Base-by-base conservation (phyloP, 352 stramenopile species). In the Blastocystis sp. region DNA sequence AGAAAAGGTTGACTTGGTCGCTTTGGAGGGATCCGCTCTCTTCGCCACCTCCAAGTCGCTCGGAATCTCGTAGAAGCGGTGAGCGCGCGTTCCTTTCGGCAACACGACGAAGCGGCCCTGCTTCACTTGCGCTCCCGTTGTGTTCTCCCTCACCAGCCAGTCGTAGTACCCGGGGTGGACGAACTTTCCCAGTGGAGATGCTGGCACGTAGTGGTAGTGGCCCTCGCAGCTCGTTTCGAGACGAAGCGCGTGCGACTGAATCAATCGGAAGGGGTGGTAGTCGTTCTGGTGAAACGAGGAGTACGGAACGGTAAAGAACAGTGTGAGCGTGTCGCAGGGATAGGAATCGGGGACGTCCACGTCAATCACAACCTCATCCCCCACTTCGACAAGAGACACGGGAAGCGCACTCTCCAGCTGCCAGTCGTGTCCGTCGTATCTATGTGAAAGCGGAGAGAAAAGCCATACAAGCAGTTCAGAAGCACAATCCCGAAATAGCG, bases 391-490 rank as follows among this genome's bases (percentile, higher is more conserved):
- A 24, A 69, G 19, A 31, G 35, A 35, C 21, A 85, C 74, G 39
- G 74, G 74, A 51, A 89, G 51, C n/a, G 79, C 39, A 79, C 35
- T 77, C n/a, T 55, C 33, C 31, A 89, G 50, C 55, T 89, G 79
- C 79, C 79, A 89, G 31, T 80, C 79, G 26, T 89, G 79, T 13
- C 79, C 55, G 29, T 89, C 79, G 39, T 78, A 89, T 37, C 79
- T 89, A 89, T n/a, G 45, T 31, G 3, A 51, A 69, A 66, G 35
- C 16, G 16, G 16, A 3, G 24, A 69, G 29, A 21, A 4, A 31
- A 67, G 19, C 21, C 12, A 24, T 85, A 85, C 74, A 85, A 55
- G 37, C 55, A 45, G 39, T 85, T 85, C 16, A 85, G 35, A 26
- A 67, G 37, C 26, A 85, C 50, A 13, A 62, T 69, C 12, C 51